Conservation (phyloP, 768 basidiomycete species). For the Nidularia pulvinata region DNA sequence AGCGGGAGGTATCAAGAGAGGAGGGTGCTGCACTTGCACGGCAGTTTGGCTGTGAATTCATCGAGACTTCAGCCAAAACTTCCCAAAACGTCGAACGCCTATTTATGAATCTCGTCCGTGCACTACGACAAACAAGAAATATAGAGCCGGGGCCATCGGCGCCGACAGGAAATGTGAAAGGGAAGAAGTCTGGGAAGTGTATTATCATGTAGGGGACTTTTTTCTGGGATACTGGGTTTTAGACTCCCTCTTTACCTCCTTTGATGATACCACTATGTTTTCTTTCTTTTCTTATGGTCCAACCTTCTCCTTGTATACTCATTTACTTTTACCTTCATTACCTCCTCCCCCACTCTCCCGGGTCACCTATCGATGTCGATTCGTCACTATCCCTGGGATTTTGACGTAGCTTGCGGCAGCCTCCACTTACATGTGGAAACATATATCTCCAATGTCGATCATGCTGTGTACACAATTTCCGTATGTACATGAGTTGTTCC, state of each 20-base stretch:
- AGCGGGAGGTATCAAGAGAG: constrained; percentile 89
- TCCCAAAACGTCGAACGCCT: constrained; percentile 90
- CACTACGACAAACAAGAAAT: constrained; percentile 71
- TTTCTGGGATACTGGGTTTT: constrained; percentile 62
- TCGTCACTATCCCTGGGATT: constrained; percentile 26
- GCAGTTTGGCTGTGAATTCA: constrained; percentile 88
- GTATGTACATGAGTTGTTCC: background rate
- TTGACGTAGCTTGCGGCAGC: constrained; percentile 30
- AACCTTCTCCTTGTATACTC: constrained; percentile 16
- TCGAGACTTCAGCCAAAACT: constrained; percentile 97
- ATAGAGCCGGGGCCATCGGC: constrained; percentile 39
- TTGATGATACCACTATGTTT: constrained; percentile 78
- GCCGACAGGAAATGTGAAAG: constrained; percentile 38
- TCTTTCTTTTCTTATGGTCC: constrained; percentile 22
- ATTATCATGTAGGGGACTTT: constrained; percentile 79
- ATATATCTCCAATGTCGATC: constrained; percentile 21
- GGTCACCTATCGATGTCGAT: constrained; percentile 14
- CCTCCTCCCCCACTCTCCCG: constrained; percentile 15
- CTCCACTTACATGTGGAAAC: no score
- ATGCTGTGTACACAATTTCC: constrained; percentile 7
- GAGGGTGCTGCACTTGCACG: constrained; percentile 85
- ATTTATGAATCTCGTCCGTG: constrained; percentile 86
- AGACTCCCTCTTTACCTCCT: constrained; percentile 76
- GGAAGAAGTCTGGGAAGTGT: constrained; percentile 53
- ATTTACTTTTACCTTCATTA: constrained; percentile 19